phyloP scores from a whole-genome alignment of 345 rosid genomes.

The Citrus unshiu region DNA sequence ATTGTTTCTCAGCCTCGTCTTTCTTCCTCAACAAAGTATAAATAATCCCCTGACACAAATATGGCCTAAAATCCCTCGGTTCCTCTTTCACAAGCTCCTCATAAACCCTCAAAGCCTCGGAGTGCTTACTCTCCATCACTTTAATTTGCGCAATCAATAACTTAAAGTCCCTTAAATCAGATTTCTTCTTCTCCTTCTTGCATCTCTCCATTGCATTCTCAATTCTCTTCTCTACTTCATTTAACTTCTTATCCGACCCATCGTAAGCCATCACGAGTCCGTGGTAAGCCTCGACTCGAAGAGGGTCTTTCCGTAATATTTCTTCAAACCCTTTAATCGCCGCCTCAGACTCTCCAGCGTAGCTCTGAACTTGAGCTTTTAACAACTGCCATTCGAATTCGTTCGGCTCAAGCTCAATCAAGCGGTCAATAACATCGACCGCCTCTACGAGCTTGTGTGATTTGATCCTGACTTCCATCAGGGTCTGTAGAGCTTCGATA shows the following conservation, averaged over 20 bases:
- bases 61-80: conserved; percentile 91
- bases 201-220: conserved; percentile 69
- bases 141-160: conserved; percentile 70
- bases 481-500: conserved; percentile 44
- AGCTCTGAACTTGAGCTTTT: conserved; percentile 56
- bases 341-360: conserved; percentile 55
- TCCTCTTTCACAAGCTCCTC: conserved; percentile 82
- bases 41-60: conserved; percentile 82
- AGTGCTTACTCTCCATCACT: conserved; percentile 62
- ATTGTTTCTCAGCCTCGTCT: conserved; percentile 80
- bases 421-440: conserved; percentile 47
- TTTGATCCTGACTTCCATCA: conserved; percentile 75
- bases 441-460: conserved; percentile 55
- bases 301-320: conserved; percentile 59
- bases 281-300: conserved; percentile 83
- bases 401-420: conserved; percentile 70
- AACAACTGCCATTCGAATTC: conserved; percentile 77
- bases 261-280: conserved; percentile 71
- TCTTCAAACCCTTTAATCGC: conserved; percentile 63
- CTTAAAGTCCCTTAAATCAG: conserved; percentile 77
- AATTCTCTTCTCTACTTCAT: conserved; percentile 50
- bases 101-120: conserved; percentile 74
- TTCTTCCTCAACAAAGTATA: conserved; percentile 70
- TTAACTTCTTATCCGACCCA: conserved; percentile 47
- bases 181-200: conserved; percentile 58